phyloP scores from a whole-genome alignment of 176 grass and related monocot genomes.

The Tillandsia leiboldiana region DNA sequence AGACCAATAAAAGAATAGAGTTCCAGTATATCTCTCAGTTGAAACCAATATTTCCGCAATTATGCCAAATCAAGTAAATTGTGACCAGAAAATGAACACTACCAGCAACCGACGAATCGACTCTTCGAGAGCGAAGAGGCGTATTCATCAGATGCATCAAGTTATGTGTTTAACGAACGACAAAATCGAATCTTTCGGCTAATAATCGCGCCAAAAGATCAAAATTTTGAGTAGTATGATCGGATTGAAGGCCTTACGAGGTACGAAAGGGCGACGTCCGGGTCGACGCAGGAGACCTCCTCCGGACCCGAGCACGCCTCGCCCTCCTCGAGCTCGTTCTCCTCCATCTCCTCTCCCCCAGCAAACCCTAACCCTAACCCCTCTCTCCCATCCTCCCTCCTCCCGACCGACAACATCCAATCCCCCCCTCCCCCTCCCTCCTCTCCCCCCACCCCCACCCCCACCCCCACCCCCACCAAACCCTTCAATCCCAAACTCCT shows the following conservation, averaged over 20 bases:
- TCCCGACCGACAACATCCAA: conserved; percentile 3
- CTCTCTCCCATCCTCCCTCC: conserved; percentile 1
- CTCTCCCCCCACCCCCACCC: background rate
- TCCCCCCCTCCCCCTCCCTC: background rate
- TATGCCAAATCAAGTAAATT: too few relatives aligned
- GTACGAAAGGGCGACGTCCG: conserved; percentile 30
- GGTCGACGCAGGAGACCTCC: conserved; percentile 10
- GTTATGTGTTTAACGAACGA: background rate
- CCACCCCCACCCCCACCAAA: background rate
- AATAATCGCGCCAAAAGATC: background rate
- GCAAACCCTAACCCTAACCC: conserved; percentile 12
- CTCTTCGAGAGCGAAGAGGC: background rate
- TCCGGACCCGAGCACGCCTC: conserved; percentile 18
- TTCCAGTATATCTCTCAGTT: too few relatives aligned
- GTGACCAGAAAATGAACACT: background rate
- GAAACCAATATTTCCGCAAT: too few relatives aligned
- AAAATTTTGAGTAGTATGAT: background rate
- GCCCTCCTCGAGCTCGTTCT: conserved; percentile 44
- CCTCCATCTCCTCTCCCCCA: conserved; percentile 25
- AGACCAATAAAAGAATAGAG: too few relatives aligned
- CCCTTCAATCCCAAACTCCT: background rate
- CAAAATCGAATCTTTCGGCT: background rate
- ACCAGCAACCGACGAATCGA: background rate
- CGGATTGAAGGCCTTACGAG: conserved; percentile 40
- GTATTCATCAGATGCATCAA: background rate